A percentile compares a stretch with the other conserved stretches of the same genome.
These are phyloP conservation scores for Lachnellula hyalina DNA, from an alignment of 2,329 filamentous ascomycete species.

Conservation along the genomic window DNA sequence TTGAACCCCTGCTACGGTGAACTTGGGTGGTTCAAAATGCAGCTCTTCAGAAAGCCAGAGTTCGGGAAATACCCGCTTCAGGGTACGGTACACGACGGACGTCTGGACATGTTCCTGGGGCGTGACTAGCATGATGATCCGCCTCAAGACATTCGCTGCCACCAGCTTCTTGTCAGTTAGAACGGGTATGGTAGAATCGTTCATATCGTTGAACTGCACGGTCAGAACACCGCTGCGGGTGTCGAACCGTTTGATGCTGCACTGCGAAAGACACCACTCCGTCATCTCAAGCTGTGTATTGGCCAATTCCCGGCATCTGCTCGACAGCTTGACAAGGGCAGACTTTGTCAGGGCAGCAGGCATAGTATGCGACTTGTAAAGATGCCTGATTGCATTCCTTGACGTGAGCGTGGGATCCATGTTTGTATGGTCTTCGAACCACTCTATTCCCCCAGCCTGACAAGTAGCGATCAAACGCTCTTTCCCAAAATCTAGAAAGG, in stretches of 20 bases:
- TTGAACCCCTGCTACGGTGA: slow-evolving; percentile 20
- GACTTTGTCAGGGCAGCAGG: slow-evolving; percentile 65
- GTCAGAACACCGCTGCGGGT: slow-evolving; percentile 32
- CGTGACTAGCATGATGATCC: slow-evolving; percentile 43
- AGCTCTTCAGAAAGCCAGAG: slow-evolving; percentile 1
- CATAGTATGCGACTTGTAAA: slow-evolving; percentile 53
- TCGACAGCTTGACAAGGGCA: slow-evolving; percentile 56
- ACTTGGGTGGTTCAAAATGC: not conserved
- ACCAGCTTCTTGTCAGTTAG: slow-evolving; percentile 17
- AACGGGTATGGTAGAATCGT: not conserved
- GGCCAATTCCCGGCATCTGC: slow-evolving; percentile 43
- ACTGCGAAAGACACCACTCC: slow-evolving; percentile 46
- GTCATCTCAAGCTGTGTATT: slow-evolving; percentile 47
- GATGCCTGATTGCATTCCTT: slow-evolving; percentile 73
- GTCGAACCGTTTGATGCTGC: slow-evolving; percentile 33
- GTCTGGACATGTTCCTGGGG: slow-evolving; percentile 40
- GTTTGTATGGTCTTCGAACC: slow-evolving; percentile 87
- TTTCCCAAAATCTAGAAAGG: slow-evolving; percentile 67
- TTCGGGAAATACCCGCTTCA: slow-evolving; percentile 37
- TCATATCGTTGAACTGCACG: slow-evolving; percentile 16
- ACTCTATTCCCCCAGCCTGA: slow-evolving; percentile 57
- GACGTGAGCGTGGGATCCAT: slow-evolving; percentile 67
- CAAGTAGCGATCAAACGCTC: slow-evolving; percentile 71
- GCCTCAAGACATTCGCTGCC: slow-evolving; percentile 41
- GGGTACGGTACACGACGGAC: slow-evolving; percentile 37